Evolutionary conservation across 2,329 filamentous ascomycete genomes (phyloP), one percentile per base, ranked within the genome.

Genomic region (Pseudogymnoascus sp.): DNA sequence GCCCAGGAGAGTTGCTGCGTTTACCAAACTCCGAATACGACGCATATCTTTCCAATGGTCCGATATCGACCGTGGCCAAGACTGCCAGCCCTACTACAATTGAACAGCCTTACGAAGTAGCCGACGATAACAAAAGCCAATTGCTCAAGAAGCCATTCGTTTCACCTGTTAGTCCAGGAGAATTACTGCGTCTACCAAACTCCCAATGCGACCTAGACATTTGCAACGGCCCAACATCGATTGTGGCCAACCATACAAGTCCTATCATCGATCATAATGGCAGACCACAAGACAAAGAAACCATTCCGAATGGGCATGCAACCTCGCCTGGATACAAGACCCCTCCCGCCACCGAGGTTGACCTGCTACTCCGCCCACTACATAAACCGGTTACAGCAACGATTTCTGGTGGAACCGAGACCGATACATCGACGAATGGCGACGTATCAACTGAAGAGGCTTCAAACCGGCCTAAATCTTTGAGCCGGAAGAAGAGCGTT

Each of bases 111-210:
- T 42, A 64, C 50, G 28, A 35, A 35, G n/a, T 15, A 33, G n/a
- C 10, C 6, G 17, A 57, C 35, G 28, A 35, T 19, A 35, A 19
- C 10, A 57, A 62, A 23, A 13, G 1, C 7, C 23, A 62, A 11
- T 50, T 17, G 60, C 19, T 10, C 60, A 62, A 17, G 66, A 64
- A 33, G 64, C 26, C 40, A 21, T 61, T 62, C 28, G 40, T 60
- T 57, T 38, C 68, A 4, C 71, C 72, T 38, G 66, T 70, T 26
- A 69, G 68, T 8, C 72, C 71, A n/a, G 66, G 74, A 50, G 76
- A 82, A 67, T 74, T 86, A 5, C 72, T 86, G 9, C 77, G 80
- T 10, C 72, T 87, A 36, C 83, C 84, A n/a, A 85, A 87, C 66
- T 84, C 82, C 1, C 66, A 70, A 4, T 69, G 68, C n/a, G 77